phyloP scores from a whole-genome alignment of 129 eudicot genomes.

The Escallonia herrerae region DNA sequence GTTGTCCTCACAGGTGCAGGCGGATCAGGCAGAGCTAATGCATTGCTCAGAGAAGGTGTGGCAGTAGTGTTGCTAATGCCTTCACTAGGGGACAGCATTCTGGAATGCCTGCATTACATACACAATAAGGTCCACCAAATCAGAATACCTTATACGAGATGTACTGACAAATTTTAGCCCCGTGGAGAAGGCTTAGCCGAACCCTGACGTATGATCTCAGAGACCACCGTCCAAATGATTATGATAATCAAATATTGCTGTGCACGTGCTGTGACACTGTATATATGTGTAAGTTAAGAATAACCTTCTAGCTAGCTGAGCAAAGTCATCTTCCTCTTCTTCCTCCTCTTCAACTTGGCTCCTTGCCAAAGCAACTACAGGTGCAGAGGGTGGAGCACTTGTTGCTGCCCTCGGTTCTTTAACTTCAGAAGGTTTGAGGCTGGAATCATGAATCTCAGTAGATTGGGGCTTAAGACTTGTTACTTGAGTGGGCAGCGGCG shows the following conservation, averaged over 20 bases:
- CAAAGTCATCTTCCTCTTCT: conserved; percentile 56
- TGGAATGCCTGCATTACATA: conserved; percentile 43
- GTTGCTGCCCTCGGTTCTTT: conserved; percentile 15
- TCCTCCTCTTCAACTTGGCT: conserved; percentile 45
- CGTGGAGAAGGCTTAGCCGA: no score
- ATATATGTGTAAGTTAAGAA: background rate
- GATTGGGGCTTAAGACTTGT: conserved; percentile 12
- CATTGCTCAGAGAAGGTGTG: conserved; percentile 31
- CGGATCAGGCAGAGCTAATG: conserved; percentile 47
- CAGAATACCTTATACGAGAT: no score
- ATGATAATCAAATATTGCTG: background rate
- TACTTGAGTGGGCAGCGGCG: conserved; percentile 41
- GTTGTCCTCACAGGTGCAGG: conserved; percentile 41
- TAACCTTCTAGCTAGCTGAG: conserved; percentile 60
- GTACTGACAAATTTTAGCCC: no score
- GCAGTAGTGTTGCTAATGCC: background rate
- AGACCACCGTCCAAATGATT: background rate
- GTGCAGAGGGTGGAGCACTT: conserved; percentile 26
- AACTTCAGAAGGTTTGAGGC: conserved; percentile 25
- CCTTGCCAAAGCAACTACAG: conserved; percentile 16
- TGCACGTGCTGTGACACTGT: no score
- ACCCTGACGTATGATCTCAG: no score
- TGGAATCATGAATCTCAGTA: conserved; percentile 11
- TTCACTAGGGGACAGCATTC: conserved; percentile 20
- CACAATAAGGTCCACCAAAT: no score